Evolutionary conservation across 768 basidiomycete species (phyloP), one percentile per base, ranked within the genome.

Genomic region (Boletus rubroflammeus): DNA sequence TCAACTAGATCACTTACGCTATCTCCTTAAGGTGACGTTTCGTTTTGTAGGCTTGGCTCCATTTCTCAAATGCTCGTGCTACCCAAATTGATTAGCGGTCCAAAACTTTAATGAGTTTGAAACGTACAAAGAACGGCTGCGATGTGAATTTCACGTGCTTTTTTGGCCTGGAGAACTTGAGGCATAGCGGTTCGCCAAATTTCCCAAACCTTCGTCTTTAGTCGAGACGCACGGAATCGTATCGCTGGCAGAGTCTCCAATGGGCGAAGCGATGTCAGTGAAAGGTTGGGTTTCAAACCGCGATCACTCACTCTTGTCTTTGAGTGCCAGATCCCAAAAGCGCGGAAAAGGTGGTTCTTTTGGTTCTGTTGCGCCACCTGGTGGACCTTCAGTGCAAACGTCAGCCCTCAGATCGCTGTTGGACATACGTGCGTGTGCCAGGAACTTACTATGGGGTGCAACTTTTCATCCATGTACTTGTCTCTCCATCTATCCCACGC

Each of bases 401-500:
- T 53, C 31, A 60, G 34, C 50, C 35, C 25, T 61, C 17, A 41
- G 29, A 36, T 43, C 39, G 50, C 53, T 26, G 8, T 29, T 25
- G 21, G 6, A 15, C 36, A 6, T 23, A 17, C n/a, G 17, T 28
- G 10, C 8, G 21, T 25, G 3, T 19, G 23, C 19, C 25, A n/a
- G 34, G 29, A 45, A 50, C 81, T 65, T 53, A 90, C 89, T 63
- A 86, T 68, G 14, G 86, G 85, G 26, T 80, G 81, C 46, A 93
- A 72, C 56, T 76, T 77, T 57, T 82, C 82, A 47, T 86, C 81
- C 57, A 75, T 78, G 66, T 83, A 90, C 28, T 78, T 81, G 51
- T 86, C 89, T 63, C 84, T 75, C 92, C 92, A 94, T 62, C 75
- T 85, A 51, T 90, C 87, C 90, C 90, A 93, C 15, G 80, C 81